Base-by-base conservation (phyloP, 192 early-diverging fungal species). In the Coemansia sp. region DNA sequence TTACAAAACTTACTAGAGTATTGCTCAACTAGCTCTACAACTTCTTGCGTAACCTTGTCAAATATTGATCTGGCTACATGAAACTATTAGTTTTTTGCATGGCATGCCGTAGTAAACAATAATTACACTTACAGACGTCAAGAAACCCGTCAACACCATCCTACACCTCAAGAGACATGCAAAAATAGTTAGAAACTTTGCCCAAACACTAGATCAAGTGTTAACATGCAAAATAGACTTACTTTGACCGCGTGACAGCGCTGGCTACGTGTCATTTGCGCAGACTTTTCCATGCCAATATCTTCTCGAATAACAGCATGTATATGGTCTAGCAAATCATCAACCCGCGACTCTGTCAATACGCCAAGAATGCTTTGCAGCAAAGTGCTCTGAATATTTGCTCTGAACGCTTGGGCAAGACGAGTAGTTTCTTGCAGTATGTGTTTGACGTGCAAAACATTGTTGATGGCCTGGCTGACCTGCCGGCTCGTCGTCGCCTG, bases 191-290 rank as follows among this genome's bases (percentile, higher is more conserved):
- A 4, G 8, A 11, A 50, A 2, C 3, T 36, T 34, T 55, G 20
- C 15, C 2, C 25, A 26, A 10, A 23, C 2, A 19, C 14, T 10
- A 34, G 21, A 7, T 8, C 8, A 26, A 4, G 31, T 34, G 31
- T 34, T 34, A 8, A 34, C 31, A 8, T 34, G 31, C 8, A 34
- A 5, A 34, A 8, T 6, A 34, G 31, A n/a, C 51, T 57, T 74
- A 78, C 78, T 76, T 91, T 93, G 36, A 95, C 87, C 4, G 92
- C 91, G 67, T 93, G 92, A 60, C 92, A 93, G 23, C 91, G 82
- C 73, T 94, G 94, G 64, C 93, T 92, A 37, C 88, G 81, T 34
- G 92, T 65, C 31, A 87, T 89, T 17, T 92, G 68, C n/a, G 90
- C 77, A 11, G 77, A 87, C 65, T 90, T 94, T 66, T 92, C 87